Percentiles rank a stretch among this genome's conserved stretches.
phyloP scores from a whole-genome alignment of 352 stramenopile genomes.

The Phytophthora colocasiae region DNA sequence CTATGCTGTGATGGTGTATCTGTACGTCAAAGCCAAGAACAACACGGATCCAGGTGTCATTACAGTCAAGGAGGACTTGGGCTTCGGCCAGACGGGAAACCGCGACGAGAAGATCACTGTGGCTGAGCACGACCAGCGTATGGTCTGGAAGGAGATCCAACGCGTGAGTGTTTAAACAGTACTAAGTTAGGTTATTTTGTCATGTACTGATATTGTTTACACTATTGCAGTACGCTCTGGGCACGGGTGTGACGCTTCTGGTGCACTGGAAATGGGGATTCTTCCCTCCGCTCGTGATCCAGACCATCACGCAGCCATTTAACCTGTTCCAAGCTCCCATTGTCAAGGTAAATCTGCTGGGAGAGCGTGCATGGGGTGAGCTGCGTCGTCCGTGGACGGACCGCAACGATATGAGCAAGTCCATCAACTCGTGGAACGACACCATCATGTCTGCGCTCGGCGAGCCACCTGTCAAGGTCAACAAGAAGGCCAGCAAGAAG shows the following conservation, averaged over 20 bases:
- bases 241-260: slow-evolving; percentile 69
- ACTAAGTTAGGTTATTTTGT: neutral
- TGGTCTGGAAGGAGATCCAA: slow-evolving; percentile 74
- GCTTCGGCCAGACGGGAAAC: slow-evolving; percentile 78
- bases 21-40: slow-evolving; percentile 80
- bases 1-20: slow-evolving; percentile 60
- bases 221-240: slow-evolving; percentile 59
- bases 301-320: slow-evolving; percentile 81
- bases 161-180: slow-evolving; percentile 46
- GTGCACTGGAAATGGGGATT: slow-evolving; percentile 85
- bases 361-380: slow-evolving; percentile 77
- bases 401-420: slow-evolving; percentile 70
- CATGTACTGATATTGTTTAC: slow-evolving; percentile 1
- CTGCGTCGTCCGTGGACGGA: slow-evolving; percentile 78
- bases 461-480: slow-evolving; percentile 52
- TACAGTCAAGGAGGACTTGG: slow-evolving; percentile 79
- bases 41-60: slow-evolving; percentile 80
- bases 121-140: slow-evolving; percentile 82
- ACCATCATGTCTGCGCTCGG: slow-evolving; percentile 79
- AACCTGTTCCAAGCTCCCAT: slow-evolving; percentile 75
- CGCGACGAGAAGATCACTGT: slow-evolving; percentile 85
- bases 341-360: slow-evolving; percentile 68
- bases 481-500: slow-evolving; percentile 82
- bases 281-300: slow-evolving; percentile 84
- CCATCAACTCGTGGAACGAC: slow-evolving; percentile 79